These are phyloP conservation scores for Epichloe bromicola DNA, from an alignment of 2,329 filamentous ascomycete species.

Conservation along the genomic window DNA sequence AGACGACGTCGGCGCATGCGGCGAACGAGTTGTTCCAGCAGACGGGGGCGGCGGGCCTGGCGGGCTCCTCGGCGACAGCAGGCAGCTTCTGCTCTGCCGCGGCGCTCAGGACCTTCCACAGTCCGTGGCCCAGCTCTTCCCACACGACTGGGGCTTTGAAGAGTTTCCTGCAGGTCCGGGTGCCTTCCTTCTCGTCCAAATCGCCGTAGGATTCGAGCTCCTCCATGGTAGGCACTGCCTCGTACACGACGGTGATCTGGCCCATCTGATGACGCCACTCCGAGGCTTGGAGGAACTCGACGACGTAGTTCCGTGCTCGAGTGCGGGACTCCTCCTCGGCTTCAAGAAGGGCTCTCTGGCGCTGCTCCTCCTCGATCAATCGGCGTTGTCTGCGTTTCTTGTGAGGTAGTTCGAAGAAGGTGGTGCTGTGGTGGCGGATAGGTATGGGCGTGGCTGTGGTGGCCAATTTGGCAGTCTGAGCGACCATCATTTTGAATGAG, in stretches of 20 bases:
- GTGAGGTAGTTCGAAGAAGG: conserved; percentile 13
- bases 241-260: conserved; percentile 21
- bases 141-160: conserved; percentile 27
- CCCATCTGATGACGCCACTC: conserved; percentile 19
- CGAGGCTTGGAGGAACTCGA: conserved; percentile 17
- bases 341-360: conserved; percentile 14
- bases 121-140: conserved; percentile 23
- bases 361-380: conserved; percentile 9
- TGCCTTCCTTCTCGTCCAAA: conserved; percentile 22
- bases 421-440: conserved; percentile 5
- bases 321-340: conserved; percentile 18
- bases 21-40: neutral
- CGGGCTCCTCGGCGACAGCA: neutral
- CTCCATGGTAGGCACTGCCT: conserved; percentile 20
- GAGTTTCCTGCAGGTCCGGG: conserved; percentile 21
- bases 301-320: conserved; percentile 20
- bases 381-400: conserved; percentile 12
- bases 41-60: neutral
- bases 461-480: conserved; percentile 5
- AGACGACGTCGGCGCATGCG: neutral
- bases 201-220: conserved; percentile 20
- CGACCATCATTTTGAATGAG: conserved; percentile 1
- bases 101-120: conserved; percentile 18
- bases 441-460: conserved; percentile 4
- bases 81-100: conserved; percentile 8